phyloP scores from a whole-genome alignment of 164 flowering plant genomes.

The Chloranthus sessilifolius region DNA sequence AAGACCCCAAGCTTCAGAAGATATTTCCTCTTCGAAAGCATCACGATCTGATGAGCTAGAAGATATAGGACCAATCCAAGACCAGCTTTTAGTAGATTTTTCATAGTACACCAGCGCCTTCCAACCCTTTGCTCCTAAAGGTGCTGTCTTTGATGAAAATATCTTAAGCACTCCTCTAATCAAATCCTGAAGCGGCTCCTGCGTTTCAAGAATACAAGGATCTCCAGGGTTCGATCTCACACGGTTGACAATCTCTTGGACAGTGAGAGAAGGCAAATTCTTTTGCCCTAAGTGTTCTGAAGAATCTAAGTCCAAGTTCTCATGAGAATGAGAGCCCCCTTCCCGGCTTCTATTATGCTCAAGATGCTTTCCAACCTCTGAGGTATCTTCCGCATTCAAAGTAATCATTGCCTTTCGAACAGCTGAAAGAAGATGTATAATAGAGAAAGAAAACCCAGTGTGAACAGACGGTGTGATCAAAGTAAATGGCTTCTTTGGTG shows the following conservation, averaged over 20 bases:
- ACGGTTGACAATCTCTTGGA: conserved; percentile 76
- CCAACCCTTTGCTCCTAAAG: conserved; percentile 95
- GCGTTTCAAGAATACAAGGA: conserved; percentile 72
- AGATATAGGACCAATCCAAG: conserved; percentile 77
- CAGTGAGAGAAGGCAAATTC: conserved; percentile 54
- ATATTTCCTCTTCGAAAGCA: conserved; percentile 59
- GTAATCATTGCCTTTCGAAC: conserved; percentile 77
- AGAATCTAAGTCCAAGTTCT: conserved; percentile 25
- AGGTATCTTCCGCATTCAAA: no score
- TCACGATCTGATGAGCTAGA: conserved; percentile 44
- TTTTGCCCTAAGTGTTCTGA: no score
- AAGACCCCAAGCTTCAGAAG: conserved; percentile 70
- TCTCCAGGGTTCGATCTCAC: conserved; percentile 83
- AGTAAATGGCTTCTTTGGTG: conserved; percentile 55
- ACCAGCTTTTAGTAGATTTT: conserved; percentile 73
- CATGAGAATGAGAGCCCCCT: conserved; percentile 10
- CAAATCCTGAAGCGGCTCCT: conserved; percentile 92
- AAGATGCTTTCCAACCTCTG: no score
- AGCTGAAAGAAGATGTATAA: conserved; percentile 92
- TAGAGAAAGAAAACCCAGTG: conserved; percentile 77
- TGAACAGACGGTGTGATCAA: conserved; percentile 82
- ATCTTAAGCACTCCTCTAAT: conserved; percentile 87
- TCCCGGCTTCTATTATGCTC: conserved; percentile 30
- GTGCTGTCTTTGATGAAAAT: conserved; percentile 83
- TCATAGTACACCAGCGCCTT: conserved; percentile 71